Percentiles rank a stretch among this genome's conserved stretches.
phyloP scores from a whole-genome alignment of 495 filamentous ascomycete genomes.

The Aeminium ludgeri region DNA sequence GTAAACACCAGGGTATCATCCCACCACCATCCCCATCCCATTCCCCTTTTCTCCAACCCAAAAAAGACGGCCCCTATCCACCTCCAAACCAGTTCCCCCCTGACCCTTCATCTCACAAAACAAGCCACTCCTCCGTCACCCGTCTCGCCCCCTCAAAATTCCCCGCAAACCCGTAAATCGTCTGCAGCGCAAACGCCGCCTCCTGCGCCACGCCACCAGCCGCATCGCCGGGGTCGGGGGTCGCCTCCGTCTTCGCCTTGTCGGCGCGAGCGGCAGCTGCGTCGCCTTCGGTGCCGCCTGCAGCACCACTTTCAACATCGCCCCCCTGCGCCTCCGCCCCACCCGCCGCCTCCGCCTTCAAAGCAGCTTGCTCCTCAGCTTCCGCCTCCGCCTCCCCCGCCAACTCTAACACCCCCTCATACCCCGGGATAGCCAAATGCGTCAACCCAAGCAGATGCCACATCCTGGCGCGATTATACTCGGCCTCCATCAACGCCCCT shows the following conservation, averaged over 20 bases:
- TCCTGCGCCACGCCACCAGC: constrained; percentile 52
- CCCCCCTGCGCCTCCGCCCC: constrained; percentile 11
- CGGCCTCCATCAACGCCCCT: constrained; percentile 59
- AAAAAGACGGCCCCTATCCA: too few relatives aligned
- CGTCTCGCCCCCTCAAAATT: constrained; percentile 37
- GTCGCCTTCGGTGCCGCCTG: too few relatives aligned
- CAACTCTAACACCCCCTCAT: constrained; percentile 40
- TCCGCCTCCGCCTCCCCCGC: constrained; percentile 29
- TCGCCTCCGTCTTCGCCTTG: too few relatives aligned
- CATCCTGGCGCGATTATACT: constrained; percentile 71
- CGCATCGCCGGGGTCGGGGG: too few relatives aligned
- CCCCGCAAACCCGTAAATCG: constrained; percentile 46
- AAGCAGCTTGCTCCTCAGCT: too few relatives aligned
- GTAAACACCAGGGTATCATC: too few relatives aligned
- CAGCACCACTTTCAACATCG: too few relatives aligned
- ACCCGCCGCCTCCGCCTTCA: constrained; percentile 9
- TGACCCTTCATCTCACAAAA: constrained; percentile 27
- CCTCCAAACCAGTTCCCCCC: too few relatives aligned
- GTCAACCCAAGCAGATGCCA: constrained; percentile 67
- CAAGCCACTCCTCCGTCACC: constrained; percentile 42
- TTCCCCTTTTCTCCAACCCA: too few relatives aligned
- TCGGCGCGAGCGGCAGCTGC: too few relatives aligned
- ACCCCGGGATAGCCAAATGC: constrained; percentile 62
- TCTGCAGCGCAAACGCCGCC: constrained; percentile 61
- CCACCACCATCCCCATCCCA: too few relatives aligned